phyloP scores from a whole-genome alignment of 148 eudicot species.

The Vaccinium darrowii region DNA sequence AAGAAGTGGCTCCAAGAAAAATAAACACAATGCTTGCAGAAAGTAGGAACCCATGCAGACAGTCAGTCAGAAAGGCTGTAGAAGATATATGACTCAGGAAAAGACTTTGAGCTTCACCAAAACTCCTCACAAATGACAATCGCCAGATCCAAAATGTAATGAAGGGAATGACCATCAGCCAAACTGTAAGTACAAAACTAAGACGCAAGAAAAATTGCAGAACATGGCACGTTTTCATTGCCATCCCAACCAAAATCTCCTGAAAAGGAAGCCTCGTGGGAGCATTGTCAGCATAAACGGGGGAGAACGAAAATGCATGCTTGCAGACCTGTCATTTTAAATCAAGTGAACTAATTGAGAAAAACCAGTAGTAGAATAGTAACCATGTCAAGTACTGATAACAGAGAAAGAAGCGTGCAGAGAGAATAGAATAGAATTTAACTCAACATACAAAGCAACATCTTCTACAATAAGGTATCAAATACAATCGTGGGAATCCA shows the following conservation, averaged over 20 bases:
- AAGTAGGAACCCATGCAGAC: slow-evolving; percentile 90
- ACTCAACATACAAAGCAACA: background rate
- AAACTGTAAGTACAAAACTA: slow-evolving; percentile 84
- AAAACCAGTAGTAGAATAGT: background rate
- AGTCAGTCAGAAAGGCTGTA: slow-evolving; percentile 77
- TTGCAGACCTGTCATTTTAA: slow-evolving; percentile 74
- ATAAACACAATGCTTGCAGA: slow-evolving; percentile 94
- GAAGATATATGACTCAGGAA: slow-evolving; percentile 77
- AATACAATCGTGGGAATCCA: background rate
- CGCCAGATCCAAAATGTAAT: slow-evolving; percentile 97
- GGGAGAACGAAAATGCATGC: slow-evolving; percentile 90
- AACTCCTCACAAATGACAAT: slow-evolving; percentile 77
- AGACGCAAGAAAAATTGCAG: slow-evolving; percentile 84
- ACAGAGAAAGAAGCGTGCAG: background rate
- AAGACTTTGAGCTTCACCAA: slow-evolving; percentile 72
- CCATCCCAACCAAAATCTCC: slow-evolving; percentile 85
- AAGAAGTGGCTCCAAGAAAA: slow-evolving; percentile 86
- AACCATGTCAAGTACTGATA: background rate
- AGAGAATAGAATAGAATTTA: background rate
- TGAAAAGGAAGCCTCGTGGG: slow-evolving; percentile 87
- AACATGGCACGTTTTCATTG: slow-evolving; percentile 76
- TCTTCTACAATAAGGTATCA: background rate
- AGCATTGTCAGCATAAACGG: slow-evolving; percentile 90
- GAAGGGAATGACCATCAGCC: slow-evolving; percentile 91
- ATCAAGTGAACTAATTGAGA: background rate